A percentile compares a stretch with the other conserved stretches of the same genome.
Evolutionary conservation across 2,329 filamentous ascomycete genomes (phyloP).

Genomic region (Zalaria obscura): DNA sequence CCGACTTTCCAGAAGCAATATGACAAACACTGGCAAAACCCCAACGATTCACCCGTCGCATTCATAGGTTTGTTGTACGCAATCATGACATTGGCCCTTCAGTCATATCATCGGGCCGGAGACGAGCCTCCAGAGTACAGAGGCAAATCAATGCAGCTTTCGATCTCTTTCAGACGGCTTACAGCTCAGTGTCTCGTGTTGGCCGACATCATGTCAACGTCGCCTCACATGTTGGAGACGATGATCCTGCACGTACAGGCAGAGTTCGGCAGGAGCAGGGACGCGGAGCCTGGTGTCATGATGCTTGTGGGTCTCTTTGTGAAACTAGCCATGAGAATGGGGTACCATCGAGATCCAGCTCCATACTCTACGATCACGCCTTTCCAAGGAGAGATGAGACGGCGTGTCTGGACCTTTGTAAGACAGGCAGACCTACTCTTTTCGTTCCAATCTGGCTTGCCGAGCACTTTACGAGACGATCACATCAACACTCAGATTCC

Average conservation of each 20-base stretch:
- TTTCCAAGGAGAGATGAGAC: slow-evolving; percentile 61
- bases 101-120: slow-evolving; percentile 65
- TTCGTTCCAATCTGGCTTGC: slow-evolving; percentile 53
- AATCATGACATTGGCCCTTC: slow-evolving; percentile 61
- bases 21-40: slow-evolving; percentile 56
- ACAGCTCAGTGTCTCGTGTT: slow-evolving; percentile 67
- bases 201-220: slow-evolving; percentile 63
- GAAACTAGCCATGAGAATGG: slow-evolving; percentile 55
- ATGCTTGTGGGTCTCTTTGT: slow-evolving; percentile 46
- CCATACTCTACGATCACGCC: slow-evolving; percentile 59
- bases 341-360: slow-evolving; percentile 64
- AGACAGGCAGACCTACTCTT: slow-evolving; percentile 63
- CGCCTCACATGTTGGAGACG: too few species aligned
- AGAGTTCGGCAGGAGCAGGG: slow-evolving; percentile 59
- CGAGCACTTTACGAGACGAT: slow-evolving; percentile 54
- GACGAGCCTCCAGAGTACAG: slow-evolving; percentile 70
- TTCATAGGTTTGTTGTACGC: slow-evolving; percentile 69
- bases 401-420: slow-evolving; percentile 51
- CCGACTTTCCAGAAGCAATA: slow-evolving; percentile 71
- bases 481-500: slow-evolving; percentile 65
- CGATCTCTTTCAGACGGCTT: slow-evolving; percentile 46
- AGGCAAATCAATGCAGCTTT: slow-evolving; percentile 41
- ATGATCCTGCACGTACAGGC: slow-evolving; percentile 62
- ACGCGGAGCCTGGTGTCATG: slow-evolving; percentile 55
- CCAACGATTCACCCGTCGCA: slow-evolving; percentile 57